Percentiles rank a stretch among this genome's conserved stretches.
Conservation (phyloP, 2,329 filamentous ascomycete genomes). For the Apiospora pterosperma region DNA sequence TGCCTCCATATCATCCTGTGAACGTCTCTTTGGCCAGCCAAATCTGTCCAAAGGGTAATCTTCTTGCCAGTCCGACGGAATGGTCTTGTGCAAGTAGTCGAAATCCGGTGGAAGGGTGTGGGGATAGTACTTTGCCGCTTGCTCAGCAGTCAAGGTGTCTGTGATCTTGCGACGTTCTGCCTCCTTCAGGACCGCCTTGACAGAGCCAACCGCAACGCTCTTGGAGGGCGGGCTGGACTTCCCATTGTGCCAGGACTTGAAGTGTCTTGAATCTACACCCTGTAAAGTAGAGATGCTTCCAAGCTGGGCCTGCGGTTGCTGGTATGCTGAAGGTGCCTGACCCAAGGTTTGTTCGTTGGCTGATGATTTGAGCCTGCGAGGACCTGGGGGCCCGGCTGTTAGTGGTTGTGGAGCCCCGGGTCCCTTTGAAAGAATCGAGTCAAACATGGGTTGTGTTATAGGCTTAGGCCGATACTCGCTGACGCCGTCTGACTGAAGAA, state of each 20-base stretch:
- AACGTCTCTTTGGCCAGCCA: conserved; percentile 12
- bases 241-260: background rate
- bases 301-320: background rate
- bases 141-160: conserved; percentile 28
- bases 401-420: conserved; percentile 46
- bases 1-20: conserved; percentile 17
- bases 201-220: background rate
- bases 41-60: conserved; percentile 13
- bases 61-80: conserved; percentile 21
- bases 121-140: conserved; percentile 27
- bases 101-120: conserved; percentile 28
- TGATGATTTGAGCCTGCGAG: conserved; percentile 45
- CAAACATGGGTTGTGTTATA: background rate
- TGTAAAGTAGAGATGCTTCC: background rate
- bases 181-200: background rate
- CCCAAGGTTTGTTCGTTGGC: conserved; percentile 32
- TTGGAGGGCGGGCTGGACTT: background rate
- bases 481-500: conserved; percentile 16
- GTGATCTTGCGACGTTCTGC: background rate
- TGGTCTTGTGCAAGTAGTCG: conserved; percentile 10
- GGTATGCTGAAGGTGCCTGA: background rate
- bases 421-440: conserved; percentile 23
- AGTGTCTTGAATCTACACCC: background rate
- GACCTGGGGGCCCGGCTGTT: conserved; percentile 53
- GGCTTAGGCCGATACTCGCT: conserved; percentile 10